These are phyloP conservation scores for Otatea glauca DNA, from an alignment of 176 grass and related monocot genomes.

Conservation along the genomic window DNA sequence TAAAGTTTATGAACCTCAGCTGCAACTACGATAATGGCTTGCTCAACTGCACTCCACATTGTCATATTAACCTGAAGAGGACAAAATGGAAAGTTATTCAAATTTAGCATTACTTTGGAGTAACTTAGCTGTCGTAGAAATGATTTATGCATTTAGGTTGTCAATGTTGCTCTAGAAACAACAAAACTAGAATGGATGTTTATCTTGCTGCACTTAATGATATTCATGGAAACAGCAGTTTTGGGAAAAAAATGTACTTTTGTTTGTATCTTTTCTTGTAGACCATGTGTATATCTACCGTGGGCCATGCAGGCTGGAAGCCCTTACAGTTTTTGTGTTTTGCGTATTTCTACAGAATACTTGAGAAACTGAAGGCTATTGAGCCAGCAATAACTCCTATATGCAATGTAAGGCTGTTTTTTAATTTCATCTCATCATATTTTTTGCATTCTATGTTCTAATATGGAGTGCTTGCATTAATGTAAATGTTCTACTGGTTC, in stretches of 20 bases:
- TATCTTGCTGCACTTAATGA: background rate
- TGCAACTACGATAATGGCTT: background rate
- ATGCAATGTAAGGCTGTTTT: constrained; percentile 58
- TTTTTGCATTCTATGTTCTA: background rate
- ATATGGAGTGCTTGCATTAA: background rate
- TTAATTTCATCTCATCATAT: background rate
- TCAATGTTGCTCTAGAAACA: background rate
- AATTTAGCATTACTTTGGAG: constrained; percentile 4
- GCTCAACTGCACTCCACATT: background rate
- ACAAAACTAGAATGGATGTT: background rate
- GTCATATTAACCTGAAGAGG: background rate
- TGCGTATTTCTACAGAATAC: constrained; percentile 68
- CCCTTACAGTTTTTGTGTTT: constrained; percentile 74
- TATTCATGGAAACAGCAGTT: background rate
- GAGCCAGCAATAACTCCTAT: constrained; percentile 58
- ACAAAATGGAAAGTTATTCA: background rate
- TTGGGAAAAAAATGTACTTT: background rate
- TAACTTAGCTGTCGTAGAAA: background rate
- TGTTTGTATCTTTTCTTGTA: constrained; percentile 36
- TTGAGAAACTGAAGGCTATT: constrained; percentile 68
- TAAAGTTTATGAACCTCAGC: background rate
- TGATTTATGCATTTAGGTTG: constrained; percentile 16
- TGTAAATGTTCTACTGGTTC: background rate
- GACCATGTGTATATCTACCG: constrained; percentile 56
- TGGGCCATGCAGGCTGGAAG: constrained; percentile 61